Evolutionary conservation across 2,329 filamentous ascomycete genomes (phyloP).

Genomic region (Albifimbria verrucaria): DNA sequence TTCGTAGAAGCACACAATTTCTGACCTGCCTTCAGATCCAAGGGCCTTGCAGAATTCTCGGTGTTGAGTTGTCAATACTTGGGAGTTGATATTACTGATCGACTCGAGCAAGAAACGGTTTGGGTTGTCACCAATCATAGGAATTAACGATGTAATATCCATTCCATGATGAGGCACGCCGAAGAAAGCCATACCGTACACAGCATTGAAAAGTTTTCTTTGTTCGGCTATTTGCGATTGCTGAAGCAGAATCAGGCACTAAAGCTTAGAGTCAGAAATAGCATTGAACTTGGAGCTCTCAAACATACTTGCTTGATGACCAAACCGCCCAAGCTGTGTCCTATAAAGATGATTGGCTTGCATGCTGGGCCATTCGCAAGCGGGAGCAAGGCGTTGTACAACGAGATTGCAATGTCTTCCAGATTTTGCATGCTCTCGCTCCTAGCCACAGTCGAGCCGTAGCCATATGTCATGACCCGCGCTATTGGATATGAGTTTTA

Average conservation of each 20-base stretch:
- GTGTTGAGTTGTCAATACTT: conserved; percentile 4
- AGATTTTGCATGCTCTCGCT: conserved; percentile 15
- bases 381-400: neutral
- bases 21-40: conserved; percentile 8
- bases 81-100: conserved; percentile 5
- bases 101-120: conserved; percentile 9
- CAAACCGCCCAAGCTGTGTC: conserved; percentile 3
- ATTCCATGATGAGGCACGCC: conserved; percentile 11
- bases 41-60: conserved; percentile 9
- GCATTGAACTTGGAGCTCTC: neutral
- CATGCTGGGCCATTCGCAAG: neutral
- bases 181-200: conserved; percentile 11
- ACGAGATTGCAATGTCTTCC: neutral
- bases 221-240: conserved; percentile 2
- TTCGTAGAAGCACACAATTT: conserved; percentile 22
- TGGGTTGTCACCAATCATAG: conserved; percentile 9
- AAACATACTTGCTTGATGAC: conserved; percentile 10
- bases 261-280: neutral
- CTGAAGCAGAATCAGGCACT: conserved; percentile 4
- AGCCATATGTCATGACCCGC: conserved; percentile 23
- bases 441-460: conserved; percentile 13
- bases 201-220: conserved; percentile 1
- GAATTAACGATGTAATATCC: conserved; percentile 6
- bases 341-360: conserved; percentile 10
- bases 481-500: conserved; percentile 5